Evolutionary conservation across 768 basidiomycete species (phyloP).

Genomic region (Trametes punicea): DNA sequence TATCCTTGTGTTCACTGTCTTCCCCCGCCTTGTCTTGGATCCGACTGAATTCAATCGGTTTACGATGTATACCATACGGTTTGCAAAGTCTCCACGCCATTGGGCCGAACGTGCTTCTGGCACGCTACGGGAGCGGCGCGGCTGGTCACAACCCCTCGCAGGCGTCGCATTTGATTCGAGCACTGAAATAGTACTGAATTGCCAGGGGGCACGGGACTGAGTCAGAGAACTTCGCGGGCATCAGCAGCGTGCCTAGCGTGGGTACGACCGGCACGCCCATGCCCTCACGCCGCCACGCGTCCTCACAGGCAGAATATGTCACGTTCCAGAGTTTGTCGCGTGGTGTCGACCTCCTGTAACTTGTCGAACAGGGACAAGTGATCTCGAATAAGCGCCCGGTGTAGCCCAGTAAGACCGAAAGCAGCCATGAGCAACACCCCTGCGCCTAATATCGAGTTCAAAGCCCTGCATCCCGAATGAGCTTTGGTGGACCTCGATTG

Average conservation of each 20-base stretch:
- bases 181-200: not conserved
- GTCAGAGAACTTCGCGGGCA: not conserved
- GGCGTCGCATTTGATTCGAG: not conserved
- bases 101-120: not conserved
- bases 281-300: no score
- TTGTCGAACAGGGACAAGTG: no score
- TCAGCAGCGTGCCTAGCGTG: conserved; percentile 6
- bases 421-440: no score
- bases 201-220: not conserved
- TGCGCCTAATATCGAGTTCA: no score
- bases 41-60: not conserved
- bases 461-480: no score
- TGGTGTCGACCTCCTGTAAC: no score
- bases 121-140: not conserved
- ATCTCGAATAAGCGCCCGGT: no score
- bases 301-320: no score
- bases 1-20: not conserved
- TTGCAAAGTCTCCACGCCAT: not conserved
- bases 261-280: no score
- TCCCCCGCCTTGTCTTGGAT: not conserved
- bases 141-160: not conserved
- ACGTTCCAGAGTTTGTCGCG: no score
- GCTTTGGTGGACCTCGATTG: no score
- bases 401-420: no score
- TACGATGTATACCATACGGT: not conserved